These are phyloP conservation scores for Populus hybrid DNA, from an alignment of 441 rosid species.

Conservation along the genomic window DNA sequence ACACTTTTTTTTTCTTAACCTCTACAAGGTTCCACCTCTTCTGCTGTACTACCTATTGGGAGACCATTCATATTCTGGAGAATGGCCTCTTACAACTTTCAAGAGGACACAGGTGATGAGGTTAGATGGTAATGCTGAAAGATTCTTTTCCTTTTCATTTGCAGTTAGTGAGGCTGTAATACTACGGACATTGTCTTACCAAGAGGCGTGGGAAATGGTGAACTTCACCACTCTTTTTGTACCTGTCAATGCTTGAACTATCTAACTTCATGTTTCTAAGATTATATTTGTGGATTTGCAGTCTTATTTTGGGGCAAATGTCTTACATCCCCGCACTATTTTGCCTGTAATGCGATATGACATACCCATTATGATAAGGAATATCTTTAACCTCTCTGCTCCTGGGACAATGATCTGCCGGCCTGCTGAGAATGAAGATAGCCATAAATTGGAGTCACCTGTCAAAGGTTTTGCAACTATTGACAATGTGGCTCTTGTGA, in stretches of 20 bases:
- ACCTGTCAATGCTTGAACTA: conserved; percentile 10
- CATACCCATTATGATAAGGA: conserved; percentile 93
- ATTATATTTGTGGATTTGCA: conserved; percentile 33
- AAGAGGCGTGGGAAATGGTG: conserved; percentile 99
- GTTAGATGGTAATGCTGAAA: conserved; percentile 12
- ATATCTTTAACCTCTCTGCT: conserved; percentile 79
- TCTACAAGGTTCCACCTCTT: not conserved
- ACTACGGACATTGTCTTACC: conserved; percentile 74
- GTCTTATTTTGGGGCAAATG: conserved; percentile 99
- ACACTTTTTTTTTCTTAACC: not conserved
- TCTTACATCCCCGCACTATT: conserved; percentile 98
- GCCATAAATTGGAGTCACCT: conserved; percentile 42
- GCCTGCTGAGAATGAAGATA: conserved; percentile 50
- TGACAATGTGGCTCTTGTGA: conserved; percentile 91
- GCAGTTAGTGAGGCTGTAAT: conserved; percentile 97
- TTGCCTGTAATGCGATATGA: conserved; percentile 90
- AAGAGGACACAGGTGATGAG: conserved; percentile 9
- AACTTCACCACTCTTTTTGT: conserved; percentile 23
- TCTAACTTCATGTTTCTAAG: conserved; percentile 23
- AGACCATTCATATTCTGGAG: not conserved
- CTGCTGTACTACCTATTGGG: not conserved
- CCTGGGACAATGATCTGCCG: conserved; percentile 89
- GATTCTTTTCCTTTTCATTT: conserved; percentile 8
- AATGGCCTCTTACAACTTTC: not conserved
- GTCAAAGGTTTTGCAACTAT: conserved; percentile 96